Evolutionary conservation across 768 basidiomycete species (phyloP), one percentile per base, ranked within the genome.

Genomic region (Kwoniella europaea): DNA sequence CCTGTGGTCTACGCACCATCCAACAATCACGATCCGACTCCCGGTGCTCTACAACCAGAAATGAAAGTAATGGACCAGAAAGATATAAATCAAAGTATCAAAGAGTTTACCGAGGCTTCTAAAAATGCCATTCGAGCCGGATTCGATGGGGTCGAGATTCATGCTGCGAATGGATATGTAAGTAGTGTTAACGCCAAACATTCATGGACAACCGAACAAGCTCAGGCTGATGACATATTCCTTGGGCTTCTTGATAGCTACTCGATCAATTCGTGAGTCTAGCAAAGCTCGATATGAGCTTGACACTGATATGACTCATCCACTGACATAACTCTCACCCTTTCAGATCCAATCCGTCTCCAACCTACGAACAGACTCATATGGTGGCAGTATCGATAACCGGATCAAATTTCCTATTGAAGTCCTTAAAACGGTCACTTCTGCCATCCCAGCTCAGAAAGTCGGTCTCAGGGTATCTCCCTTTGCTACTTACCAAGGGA

Each of bases 381-480:
- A 90, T 78, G 91, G 91, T 0, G 91, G 91, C 2, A 86, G 86
- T 58, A 82, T 91, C 29, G 87, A 89, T 76, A 87, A 87, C 62
- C 85, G 91, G 10, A 84, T 86, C 2, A 85, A 87, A 41, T 91
- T 92, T 76, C 75, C 82, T 0, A 81, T 89, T 9, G 88, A 89
- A 67, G 84, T 90, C 46, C 76, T 88, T 10, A 85, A 87, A 46
- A 88, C 88, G 1, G 83, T 91, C 0, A 84, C 82, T 1, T 77
- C 84, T 0, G 86, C 86, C 0, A 80, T 91, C 46, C 90, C 90
- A 0, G 77, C 84, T 41, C 85, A 88, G 41, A 85, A 85, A 16
- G 85, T 87, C 1, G 88, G 83, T 0, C 82, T 91, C 44, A 85
- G 90, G 12, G 53, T 91, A 46, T 88, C 88, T 67, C 90, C 88